Evolutionary conservation across 768 basidiomycete genomes (phyloP), one percentile per base, ranked within the genome.

Genomic region (Leccinum sublutescens): DNA sequence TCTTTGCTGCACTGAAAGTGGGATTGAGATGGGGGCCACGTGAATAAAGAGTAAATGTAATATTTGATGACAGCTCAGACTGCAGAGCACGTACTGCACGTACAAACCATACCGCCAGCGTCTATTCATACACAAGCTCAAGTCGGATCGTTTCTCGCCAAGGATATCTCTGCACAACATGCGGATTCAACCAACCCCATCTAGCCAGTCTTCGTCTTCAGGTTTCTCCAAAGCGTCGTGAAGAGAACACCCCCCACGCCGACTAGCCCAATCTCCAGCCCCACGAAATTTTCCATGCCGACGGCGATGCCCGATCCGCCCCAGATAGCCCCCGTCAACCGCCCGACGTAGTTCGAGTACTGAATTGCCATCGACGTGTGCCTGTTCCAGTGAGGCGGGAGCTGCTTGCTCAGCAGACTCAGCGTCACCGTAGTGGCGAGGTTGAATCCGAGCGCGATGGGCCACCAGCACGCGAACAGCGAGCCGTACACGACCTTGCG

Each of bases 401-500:
- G 38, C 38, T 40, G 38, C 9, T 40, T 40, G 38, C 38, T 40
- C 3, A 40, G 38, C 38, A 40, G 8, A 40, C 38, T 40, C 38
- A 40, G 8, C 38, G 17, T 40, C 9, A 40, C 38, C 9, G 38
- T 40, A 3, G 38, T 40, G 15, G 38, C 38, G 17, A 40, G 38
- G 38, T 40, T 40, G 38, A 40, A 40, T 40, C 38, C 38, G 38
- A 40, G 38, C 38, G 38, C 38, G 17, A 40, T n/a, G 17, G 38
- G 38, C 38, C 38, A 40, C 38, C 38, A 40, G 38, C 38, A 40
- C 9, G 38, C 38, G 17, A 40, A 40, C 5, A 87, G 64, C 17
- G 77, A 78, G 5, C 76, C 80, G 59, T 83, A 85, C 27, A 71
- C 76, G 19, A 85, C 70, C 21, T 66, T 75, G n/a, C 70, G 64